Evolutionary conservation across 2,329 filamentous ascomycete genomes (phyloP).

Genomic region (Reticulascus tulasneorum): DNA sequence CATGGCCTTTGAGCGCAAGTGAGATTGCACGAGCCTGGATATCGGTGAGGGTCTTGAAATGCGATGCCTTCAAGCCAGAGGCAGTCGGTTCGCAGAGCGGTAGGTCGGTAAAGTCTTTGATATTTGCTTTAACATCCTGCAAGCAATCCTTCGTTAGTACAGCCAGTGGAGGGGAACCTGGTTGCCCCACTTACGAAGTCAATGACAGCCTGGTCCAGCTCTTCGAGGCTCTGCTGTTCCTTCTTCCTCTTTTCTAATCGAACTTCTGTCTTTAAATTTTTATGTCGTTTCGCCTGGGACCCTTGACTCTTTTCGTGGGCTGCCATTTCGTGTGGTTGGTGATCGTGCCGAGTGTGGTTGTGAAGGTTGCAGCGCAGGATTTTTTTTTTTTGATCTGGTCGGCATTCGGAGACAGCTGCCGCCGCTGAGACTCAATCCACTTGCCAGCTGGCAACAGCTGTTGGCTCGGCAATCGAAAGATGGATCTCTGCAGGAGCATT

Average conservation of each 20-base stretch:
- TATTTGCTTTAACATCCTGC: slow-evolving; percentile 57
- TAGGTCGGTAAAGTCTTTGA: slow-evolving; percentile 73
- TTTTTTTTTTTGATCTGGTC: slow-evolving; percentile 9
- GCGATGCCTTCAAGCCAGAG: slow-evolving; percentile 75
- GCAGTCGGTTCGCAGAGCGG: slow-evolving; percentile 80
- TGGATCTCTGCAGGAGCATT: too few relatives aligned
- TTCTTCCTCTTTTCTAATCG: slow-evolving; percentile 28
- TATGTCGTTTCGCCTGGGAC: slow-evolving; percentile 18
- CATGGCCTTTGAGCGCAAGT: slow-evolving; percentile 75
- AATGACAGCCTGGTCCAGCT: slow-evolving; percentile 33
- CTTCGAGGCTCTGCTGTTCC: slow-evolving; percentile 34
- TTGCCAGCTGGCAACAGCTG: not conserved
- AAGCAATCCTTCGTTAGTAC: not conserved
- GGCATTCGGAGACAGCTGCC: slow-evolving; percentile 11
- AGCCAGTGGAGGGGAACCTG: not conserved
- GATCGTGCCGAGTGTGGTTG: not conserved
- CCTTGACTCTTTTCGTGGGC: slow-evolving; percentile 19
- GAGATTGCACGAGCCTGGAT: slow-evolving; percentile 90
- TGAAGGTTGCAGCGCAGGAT: not conserved
- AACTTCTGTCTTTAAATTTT: slow-evolving; percentile 28
- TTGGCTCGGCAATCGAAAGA: too few relatives aligned
- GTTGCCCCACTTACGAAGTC: slow-evolving; percentile 32
- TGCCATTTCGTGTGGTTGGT: slow-evolving; percentile 8
- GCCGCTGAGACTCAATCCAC: not conserved
- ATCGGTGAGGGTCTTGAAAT: slow-evolving; percentile 87